These are phyloP conservation scores for Murraya koenigii DNA, from an alignment of 345 rosid species.

Conservation along the genomic window DNA sequence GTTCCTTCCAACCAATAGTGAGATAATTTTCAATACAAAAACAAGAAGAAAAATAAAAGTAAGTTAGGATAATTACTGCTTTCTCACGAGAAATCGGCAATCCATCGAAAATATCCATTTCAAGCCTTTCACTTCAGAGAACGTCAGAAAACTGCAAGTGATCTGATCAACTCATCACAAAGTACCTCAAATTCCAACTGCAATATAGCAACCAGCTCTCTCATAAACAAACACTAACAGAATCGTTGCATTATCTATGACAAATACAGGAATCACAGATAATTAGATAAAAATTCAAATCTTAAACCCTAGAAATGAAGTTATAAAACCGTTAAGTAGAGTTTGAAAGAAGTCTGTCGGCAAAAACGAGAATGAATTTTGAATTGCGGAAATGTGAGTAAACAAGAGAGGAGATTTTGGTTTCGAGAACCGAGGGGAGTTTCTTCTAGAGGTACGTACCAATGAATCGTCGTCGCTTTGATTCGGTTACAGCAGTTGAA, in stretches of 20 bases:
- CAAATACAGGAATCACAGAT: background rate
- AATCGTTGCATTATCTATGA: background rate
- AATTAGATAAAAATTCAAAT: constrained; percentile 1
- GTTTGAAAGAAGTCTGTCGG: background rate
- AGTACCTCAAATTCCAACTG: constrained; percentile 11
- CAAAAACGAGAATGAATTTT: background rate
- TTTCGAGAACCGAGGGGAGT: background rate
- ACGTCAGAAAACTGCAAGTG: background rate
- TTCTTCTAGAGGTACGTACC: constrained; percentile 10
- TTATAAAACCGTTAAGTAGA: background rate
- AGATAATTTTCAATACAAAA: background rate
- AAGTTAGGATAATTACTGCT: constrained; percentile 45
- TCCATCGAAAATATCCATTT: constrained; percentile 86
- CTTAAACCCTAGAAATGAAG: background rate
- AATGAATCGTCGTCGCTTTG: background rate
- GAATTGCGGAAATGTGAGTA: background rate
- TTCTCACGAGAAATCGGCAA: constrained; percentile 88
- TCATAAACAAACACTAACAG: background rate
- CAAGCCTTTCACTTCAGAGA: constrained; percentile 23
- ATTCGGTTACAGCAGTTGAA: constrained; percentile 5
- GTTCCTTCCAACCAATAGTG: background rate
- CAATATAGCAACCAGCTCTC: background rate
- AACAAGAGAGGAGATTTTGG: background rate
- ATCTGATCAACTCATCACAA: constrained; percentile 15
- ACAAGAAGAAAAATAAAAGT: background rate